Conservation (phyloP, 768 basidiomycete species). For the Tricholoma sp. region DNA sequence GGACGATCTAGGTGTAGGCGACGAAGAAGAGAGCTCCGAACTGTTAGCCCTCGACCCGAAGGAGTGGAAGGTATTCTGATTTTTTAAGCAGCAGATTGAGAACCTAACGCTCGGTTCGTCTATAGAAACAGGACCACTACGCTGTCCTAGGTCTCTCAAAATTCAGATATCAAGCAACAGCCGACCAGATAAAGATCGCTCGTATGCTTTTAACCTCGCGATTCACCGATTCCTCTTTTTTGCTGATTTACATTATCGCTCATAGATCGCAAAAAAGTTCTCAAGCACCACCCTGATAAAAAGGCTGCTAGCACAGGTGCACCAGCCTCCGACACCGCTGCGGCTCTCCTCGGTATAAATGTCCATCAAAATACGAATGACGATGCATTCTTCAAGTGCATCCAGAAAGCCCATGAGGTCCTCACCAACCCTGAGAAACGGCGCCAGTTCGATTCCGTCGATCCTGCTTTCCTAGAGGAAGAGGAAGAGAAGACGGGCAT, state of each 20-base stretch:
- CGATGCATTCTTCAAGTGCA: constrained; percentile 99
- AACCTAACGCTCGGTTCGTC: background rate
- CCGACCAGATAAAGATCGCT: constrained; percentile 93
- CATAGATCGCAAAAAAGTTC: constrained; percentile 97
- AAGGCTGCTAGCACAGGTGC: constrained; percentile 46
- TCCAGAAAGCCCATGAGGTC: constrained; percentile 96
- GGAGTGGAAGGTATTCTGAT: constrained; percentile 81
- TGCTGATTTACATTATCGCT: background rate
- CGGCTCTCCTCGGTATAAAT: constrained; percentile 42
- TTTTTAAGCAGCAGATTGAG: background rate
- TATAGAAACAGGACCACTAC: constrained; percentile 96
- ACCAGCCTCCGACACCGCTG: constrained; percentile 11
- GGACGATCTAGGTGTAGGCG: constrained; percentile 89
- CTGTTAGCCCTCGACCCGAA: constrained; percentile 83
- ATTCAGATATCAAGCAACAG: constrained; percentile 78
- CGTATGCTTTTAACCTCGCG: constrained; percentile 51
- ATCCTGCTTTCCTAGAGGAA: constrained; percentile 66
- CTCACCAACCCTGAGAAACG: constrained; percentile 83
- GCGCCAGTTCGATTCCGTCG: constrained; percentile 95
- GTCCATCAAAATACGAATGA: constrained; percentile 83
- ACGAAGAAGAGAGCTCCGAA: constrained; percentile 76
- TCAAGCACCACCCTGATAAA: constrained; percentile 98
- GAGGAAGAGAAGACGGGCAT: constrained; percentile 70
- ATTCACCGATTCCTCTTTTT: background rate
- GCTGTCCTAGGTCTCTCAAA: constrained; percentile 92